Conservation (phyloP, 345 rosid species). For the Salix exigua region DNA sequence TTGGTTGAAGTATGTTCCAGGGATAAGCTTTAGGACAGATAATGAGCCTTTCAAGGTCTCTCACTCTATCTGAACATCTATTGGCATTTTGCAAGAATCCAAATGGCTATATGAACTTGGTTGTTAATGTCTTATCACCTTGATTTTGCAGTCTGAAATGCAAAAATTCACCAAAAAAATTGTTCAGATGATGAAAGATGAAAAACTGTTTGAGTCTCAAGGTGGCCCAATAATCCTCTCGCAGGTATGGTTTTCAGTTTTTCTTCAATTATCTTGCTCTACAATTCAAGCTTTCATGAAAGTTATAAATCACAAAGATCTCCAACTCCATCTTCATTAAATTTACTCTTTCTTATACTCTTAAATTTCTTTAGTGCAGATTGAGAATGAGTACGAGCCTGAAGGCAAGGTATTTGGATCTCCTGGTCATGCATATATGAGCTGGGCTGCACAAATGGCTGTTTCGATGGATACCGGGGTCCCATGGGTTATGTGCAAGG, state of each 20-base stretch:
- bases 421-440: constrained; percentile 24
- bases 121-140: background rate
- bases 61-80: background rate
- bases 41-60: constrained; percentile 31
- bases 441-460: constrained; percentile 33
- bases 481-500: constrained; percentile 37
- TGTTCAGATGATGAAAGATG: constrained; percentile 37
- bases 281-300: too few species aligned
- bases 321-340: too few species aligned
- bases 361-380: background rate
- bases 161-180: constrained; percentile 37
- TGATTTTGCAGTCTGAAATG: constrained; percentile 33
- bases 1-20: constrained; percentile 32
- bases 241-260: constrained; percentile 23
- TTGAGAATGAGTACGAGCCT: constrained; percentile 32
- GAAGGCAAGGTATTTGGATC: constrained; percentile 18
- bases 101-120: background rate
- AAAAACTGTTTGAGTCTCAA: constrained; percentile 35
- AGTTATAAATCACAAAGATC: too few species aligned
- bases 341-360: too few species aligned
- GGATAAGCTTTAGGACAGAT: constrained; percentile 26
- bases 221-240: constrained; percentile 51
- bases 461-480: constrained; percentile 22
- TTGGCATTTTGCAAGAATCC: background rate
- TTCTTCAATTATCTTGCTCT: background rate